A percentile compares a stretch with the other conserved stretches of the same genome.
These are phyloP conservation scores for Paraphaeosphaeria minitans DNA, from an alignment of 2,329 filamentous ascomycete genomes.

Conservation along the genomic window DNA sequence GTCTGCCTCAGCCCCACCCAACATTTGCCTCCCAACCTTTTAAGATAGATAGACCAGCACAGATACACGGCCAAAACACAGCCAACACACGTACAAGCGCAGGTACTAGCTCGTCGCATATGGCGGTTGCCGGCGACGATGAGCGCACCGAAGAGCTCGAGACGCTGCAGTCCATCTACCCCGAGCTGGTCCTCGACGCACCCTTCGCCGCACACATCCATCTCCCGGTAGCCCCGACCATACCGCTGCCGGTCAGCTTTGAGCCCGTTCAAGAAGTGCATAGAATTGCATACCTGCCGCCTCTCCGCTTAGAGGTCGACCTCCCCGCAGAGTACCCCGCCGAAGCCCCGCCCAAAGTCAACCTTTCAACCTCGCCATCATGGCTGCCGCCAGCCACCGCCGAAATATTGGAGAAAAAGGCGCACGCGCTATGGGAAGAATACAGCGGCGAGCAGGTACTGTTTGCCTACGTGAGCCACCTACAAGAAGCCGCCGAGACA, in stretches of 20 bases:
- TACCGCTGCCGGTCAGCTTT: conserved; percentile 51
- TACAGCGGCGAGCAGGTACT: conserved; percentile 62
- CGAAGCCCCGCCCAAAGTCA: conserved; percentile 55
- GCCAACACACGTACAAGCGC: not conserved
- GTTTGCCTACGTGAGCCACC: conserved; percentile 64
- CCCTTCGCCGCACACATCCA: conserved; percentile 57
- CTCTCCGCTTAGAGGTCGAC: conserved; percentile 58
- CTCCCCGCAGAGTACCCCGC: conserved; percentile 64
- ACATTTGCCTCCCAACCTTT: not conserved
- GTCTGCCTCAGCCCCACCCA: not conserved
- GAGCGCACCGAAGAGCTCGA: conserved; percentile 65
- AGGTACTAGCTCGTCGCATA: conserved; percentile 10
- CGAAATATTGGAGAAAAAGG: conserved; percentile 54
- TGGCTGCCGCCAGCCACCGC: conserved; percentile 60
- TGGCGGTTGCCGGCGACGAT: conserved; percentile 50
- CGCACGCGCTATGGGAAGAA: conserved; percentile 62
- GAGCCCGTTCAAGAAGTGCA: conserved; percentile 47
- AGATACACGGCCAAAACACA: too few species aligned
- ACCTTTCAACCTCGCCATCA: conserved; percentile 54
- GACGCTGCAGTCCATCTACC: conserved; percentile 66
- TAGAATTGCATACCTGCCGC: conserved; percentile 60
- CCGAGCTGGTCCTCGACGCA: conserved; percentile 60
- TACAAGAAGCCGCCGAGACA: conserved; percentile 63
- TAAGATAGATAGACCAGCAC: too few species aligned
- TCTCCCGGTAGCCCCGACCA: conserved; percentile 60